Conservation (phyloP, 257 asterid species). For the Euphrasia confusa region DNA sequence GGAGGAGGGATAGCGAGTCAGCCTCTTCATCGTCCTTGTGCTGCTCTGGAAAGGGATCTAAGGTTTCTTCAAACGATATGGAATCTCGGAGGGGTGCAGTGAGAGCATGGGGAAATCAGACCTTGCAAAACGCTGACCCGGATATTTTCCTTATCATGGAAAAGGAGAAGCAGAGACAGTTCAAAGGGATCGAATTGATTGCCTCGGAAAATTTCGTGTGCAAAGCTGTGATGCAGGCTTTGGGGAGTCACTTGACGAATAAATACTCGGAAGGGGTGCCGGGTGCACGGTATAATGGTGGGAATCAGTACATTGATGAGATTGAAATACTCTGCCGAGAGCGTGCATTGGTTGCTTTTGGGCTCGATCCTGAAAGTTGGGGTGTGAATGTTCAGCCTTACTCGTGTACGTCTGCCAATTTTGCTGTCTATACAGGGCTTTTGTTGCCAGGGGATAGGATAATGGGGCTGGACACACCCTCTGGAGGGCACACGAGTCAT, state of each 20-base stretch:
- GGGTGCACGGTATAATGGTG: slow-evolving; percentile 78
- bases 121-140: slow-evolving; percentile 59
- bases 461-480: slow-evolving; percentile 91
- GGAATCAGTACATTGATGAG: slow-evolving; percentile 78
- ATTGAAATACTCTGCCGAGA: slow-evolving; percentile 65
- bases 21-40: slow-evolving; percentile 25
- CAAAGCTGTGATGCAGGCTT: slow-evolving; percentile 76
- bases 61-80: slow-evolving; percentile 32
- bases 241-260: slow-evolving; percentile 84
- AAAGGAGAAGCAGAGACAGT: slow-evolving; percentile 82
- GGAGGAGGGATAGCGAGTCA: slow-evolving; percentile 44
- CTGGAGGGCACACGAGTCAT: slow-evolving; percentile 88
- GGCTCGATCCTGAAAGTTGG: slow-evolving; percentile 67
- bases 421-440: slow-evolving; percentile 77
- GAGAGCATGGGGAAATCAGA: slow-evolving; percentile 77
- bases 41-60: slow-evolving; percentile 24
- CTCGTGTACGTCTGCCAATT: slow-evolving; percentile 83
- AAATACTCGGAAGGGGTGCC: slow-evolving; percentile 87
- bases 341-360: slow-evolving; percentile 74
- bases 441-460: slow-evolving; percentile 82
- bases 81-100: slow-evolving; percentile 47
- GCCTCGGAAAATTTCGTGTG: slow-evolving; percentile 89
- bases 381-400: slow-evolving; percentile 94
- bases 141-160: slow-evolving; percentile 65
- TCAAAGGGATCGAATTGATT: slow-evolving; percentile 70